A percentile compares a stretch with the other conserved stretches of the same genome.
Conservation (phyloP, 2,329 filamentous ascomycete genomes). For the Diaporthe ilicicola region DNA sequence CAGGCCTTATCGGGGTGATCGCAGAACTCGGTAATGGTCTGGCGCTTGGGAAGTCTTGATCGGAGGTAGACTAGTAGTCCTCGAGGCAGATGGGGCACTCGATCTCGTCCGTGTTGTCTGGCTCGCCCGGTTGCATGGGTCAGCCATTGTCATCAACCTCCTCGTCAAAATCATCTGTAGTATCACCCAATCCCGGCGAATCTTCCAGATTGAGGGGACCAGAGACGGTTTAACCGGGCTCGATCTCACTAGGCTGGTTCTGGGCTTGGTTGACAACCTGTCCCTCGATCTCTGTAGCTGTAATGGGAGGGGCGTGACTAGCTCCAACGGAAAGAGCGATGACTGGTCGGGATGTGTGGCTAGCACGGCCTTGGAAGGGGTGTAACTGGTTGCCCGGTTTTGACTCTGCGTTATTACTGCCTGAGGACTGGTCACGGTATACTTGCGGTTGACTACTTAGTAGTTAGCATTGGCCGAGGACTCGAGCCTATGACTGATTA, state of each 20-base stretch:
- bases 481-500: no score
- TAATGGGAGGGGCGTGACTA: no score
- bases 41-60: constrained; percentile 24
- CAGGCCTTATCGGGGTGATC: constrained; percentile 32
- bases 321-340: no score
- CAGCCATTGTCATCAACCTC: background rate
- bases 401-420: no score
- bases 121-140: background rate
- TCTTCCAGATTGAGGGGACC: background rate
- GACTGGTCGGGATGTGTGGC: no score
- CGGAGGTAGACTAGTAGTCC: constrained; percentile 23
- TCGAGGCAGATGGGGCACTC: constrained; percentile 32
- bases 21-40: constrained; percentile 20
- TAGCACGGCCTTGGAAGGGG: no score
- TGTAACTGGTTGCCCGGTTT: no score
- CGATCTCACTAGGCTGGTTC: background rate
- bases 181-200: no score
- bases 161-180: background rate
- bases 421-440: no score
- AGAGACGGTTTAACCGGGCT: background rate
- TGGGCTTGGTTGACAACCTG: no score
- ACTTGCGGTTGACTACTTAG: no score
- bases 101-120: constrained; percentile 4
- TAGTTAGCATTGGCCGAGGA: no score
- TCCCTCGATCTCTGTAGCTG: background rate